Evolutionary conservation across 2,329 filamentous ascomycete genomes (phyloP).

Genomic region (Plectosphaerella sp.): DNA sequence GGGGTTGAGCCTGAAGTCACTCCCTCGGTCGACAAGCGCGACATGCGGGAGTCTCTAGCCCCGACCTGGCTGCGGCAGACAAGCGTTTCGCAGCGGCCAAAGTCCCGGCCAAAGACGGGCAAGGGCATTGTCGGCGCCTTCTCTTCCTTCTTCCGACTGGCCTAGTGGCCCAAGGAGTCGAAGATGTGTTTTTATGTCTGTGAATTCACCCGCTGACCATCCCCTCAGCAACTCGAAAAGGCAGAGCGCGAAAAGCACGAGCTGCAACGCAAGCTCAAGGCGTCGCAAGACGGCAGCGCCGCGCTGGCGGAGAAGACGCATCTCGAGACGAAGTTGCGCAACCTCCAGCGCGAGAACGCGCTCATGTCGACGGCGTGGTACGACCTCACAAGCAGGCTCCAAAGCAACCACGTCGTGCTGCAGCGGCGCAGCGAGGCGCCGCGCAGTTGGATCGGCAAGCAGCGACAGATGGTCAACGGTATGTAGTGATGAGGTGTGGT

Average conservation of each 20-base stretch:
- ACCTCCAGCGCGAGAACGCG: slow-evolving; percentile 71
- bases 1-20: neutral
- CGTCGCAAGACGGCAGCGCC: slow-evolving; percentile 43
- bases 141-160: too few relatives aligned
- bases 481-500: slow-evolving; percentile 9
- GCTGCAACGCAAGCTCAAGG: slow-evolving; percentile 50
- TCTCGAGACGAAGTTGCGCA: slow-evolving; percentile 55
- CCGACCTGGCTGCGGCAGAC: too few relatives aligned
- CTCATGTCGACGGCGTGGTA: slow-evolving; percentile 85
- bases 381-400: slow-evolving; percentile 71
- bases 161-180: too few relatives aligned
- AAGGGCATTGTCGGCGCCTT: too few relatives aligned
- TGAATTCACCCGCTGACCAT: slow-evolving; percentile 6
- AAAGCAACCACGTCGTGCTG: slow-evolving; percentile 78
- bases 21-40: too few relatives aligned
- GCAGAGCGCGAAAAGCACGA: slow-evolving; percentile 53
- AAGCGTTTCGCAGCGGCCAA: too few relatives aligned
- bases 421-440: slow-evolving; percentile 71
- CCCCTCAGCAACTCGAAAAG: slow-evolving; percentile 51
- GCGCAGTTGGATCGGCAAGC: slow-evolving; percentile 80
- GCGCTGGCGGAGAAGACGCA: slow-evolving; percentile 48
- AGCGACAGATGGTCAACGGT: slow-evolving; percentile 68
- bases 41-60: too few relatives aligned
- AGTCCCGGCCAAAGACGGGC: too few relatives aligned
- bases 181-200: slow-evolving; percentile 11